Percentiles rank a stretch among this genome's conserved stretches.
These are phyloP conservation scores for Crucihimalaya himalaica DNA, from an alignment of 345 rosid genomes.

Conservation along the genomic window DNA sequence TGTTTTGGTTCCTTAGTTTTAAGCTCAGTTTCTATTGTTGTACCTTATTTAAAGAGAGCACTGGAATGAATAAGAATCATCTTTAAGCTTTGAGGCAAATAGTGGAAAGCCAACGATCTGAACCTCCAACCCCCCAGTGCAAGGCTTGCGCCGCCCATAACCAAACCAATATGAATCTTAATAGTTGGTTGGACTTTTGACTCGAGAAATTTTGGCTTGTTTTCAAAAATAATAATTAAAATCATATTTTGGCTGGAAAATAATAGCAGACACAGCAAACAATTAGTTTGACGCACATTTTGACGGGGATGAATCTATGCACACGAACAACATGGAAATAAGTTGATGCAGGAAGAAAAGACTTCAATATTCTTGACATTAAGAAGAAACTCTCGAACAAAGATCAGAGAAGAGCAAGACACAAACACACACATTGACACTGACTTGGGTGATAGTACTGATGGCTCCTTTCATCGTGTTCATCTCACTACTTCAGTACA, in stretches of 20 bases:
- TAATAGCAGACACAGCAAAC: background rate
- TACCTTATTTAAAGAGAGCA: background rate
- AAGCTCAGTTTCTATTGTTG: too few relatives aligned
- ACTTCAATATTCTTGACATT: conserved; percentile 13
- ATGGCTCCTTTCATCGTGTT: conserved; percentile 21
- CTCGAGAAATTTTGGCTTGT: background rate
- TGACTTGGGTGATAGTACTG: conserved; percentile 19
- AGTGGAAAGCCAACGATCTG: too few relatives aligned
- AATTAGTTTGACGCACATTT: conserved; percentile 1
- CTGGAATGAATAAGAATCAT: background rate
- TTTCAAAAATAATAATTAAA: background rate
- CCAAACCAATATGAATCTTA: background rate
- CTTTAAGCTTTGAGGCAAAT: background rate
- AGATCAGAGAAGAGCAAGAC: conserved; percentile 22
- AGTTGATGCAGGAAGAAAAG: conserved; percentile 9
- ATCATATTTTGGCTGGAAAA: background rate
- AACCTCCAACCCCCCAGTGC: too few relatives aligned
- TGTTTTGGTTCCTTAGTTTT: background rate
- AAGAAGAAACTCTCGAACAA: conserved; percentile 6
- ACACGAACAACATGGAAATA: conserved; percentile 19
- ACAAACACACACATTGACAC: conserved; percentile 21
- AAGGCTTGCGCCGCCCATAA: background rate
- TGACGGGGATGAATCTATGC: conserved; percentile 16
- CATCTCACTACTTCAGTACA: conserved; percentile 64
- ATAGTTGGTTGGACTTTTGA: background rate